Base-by-base conservation (phyloP, 2,329 filamentous ascomycete genomes). In the Cladobotryum protrusum region DNA sequence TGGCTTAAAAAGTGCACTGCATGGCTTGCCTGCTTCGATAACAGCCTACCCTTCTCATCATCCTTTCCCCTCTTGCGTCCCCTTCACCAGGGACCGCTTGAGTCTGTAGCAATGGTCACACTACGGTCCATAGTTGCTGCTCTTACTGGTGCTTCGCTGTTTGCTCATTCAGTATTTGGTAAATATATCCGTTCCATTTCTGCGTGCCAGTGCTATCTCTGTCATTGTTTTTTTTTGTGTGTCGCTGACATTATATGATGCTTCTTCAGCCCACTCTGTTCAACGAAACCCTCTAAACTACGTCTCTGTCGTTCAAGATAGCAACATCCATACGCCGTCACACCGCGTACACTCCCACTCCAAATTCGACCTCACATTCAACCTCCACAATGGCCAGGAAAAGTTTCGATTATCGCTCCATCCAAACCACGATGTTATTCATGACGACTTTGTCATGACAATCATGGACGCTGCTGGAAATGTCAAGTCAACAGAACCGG, bases 391-490 rank as follows among this genome's bases (percentile, higher is more conserved):
- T 53, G 76, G 79, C 47, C 72, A 78, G 53, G 79, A 90, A 56
- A 79, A 82, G 57, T 75, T 97, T 61, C 88, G 89, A 57, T 78
- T 99, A 47, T 78, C 81, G 49, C 78, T 99, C 44, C 84, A 93
- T 64, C 93, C 93, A 4, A 97, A 97, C 65, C 82, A 95, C 71
- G 89, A 97, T 68, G 83, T 97, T 52, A 75, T 99, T 42, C 80
- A 85, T 48, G 79, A 89, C 14, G 83, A 86, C 59, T 86, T 91
- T 8, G 80, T 78, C 45, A 74, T 99, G 43, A 80, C 84, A 36
- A 85, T 89, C 63, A 67, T 96, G 39, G 83, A 77, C 48, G 65
- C 76, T 11, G 83, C 96, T 65, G 93, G 93, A 47, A 75, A 77
- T 44, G 69, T 95, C 35, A 73, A 70, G 45, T 71, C 73, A 18